Evolutionary conservation across 371 early-diverging fungal genomes (phyloP), one percentile per base, ranked within the genome.

Genomic region (Mortierella sp.): DNA sequence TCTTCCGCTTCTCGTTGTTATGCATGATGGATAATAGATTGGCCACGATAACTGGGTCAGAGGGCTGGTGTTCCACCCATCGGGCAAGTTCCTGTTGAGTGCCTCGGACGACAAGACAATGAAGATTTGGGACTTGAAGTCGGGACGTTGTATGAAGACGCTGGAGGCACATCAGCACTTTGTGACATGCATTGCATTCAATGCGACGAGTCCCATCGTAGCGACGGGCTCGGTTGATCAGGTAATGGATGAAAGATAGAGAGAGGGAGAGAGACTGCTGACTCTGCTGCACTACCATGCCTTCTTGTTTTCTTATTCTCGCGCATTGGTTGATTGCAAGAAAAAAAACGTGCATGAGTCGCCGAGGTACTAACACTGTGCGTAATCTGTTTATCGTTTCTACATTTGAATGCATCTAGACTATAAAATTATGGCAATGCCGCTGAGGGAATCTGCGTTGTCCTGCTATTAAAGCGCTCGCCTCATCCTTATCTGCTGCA

Each of bases 41-140:
- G 98, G 98, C 4, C 98, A 98, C 74, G 98, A 98, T 75, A 97
- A 97, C 81, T 98, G 98, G 98, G 94, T 98, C 16, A 92, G 98
- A 41, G 94, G 92, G 22, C 76, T 98, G 41, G 91, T 90, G 14
- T 91, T 96, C 74, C 95, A 95, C 73, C 94, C 97, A 0, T 91
- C 89, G 44, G 96, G 96, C 58, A 93, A 93, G 77, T 94, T 90
- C 75, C 73, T 98, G 22, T 79, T 97, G 14, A 92, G 94, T 45
- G 95, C 93, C 1, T 92, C 94, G 1, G 97, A 97, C 76, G 98
- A 97, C 85, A 97, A 95, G 78, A 92, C 95, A 0, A 84, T 97
- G 73, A 91, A 94, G 67, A 88, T 95, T 37, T 98, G 98, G 97
- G 97, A 98, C 75, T 79, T 97, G 34, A 89, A 90, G 65, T 91